Conservation (phyloP, 805 yeast genomes). For the Wickerhamiella shivajii region DNA sequence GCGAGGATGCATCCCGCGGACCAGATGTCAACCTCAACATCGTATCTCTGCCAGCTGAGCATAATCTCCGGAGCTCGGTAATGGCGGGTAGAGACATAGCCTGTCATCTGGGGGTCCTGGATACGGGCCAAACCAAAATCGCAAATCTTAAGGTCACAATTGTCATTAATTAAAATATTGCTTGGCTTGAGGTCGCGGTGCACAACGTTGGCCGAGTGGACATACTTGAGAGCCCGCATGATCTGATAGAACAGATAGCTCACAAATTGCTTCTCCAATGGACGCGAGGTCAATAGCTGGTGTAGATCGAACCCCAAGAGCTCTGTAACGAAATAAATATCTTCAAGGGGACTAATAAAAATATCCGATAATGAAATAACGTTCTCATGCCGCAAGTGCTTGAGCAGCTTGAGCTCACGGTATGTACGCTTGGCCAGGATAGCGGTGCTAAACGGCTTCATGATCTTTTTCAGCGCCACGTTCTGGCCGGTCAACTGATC, state of each 20-base stretch:
- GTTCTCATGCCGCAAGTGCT: slow-evolving; percentile 89
- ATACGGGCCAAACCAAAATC: slow-evolving; percentile 93
- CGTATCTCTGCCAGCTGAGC: slow-evolving; percentile 98
- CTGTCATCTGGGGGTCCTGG: slow-evolving; percentile 98
- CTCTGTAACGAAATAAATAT: slow-evolving; percentile 90
- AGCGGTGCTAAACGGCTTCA: slow-evolving; percentile 93
- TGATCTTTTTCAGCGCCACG: slow-evolving; percentile 93
- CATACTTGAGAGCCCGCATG: slow-evolving; percentile 70
- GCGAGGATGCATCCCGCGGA: slow-evolving; percentile 95
- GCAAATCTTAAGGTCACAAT: slow-evolving; percentile 81
- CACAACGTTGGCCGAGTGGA: slow-evolving; percentile 83
- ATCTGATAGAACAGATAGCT: slow-evolving; percentile 95
- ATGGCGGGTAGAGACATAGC: slow-evolving; percentile 89
- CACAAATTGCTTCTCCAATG: slow-evolving; percentile 88
- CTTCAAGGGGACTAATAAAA: slow-evolving; percentile 87
- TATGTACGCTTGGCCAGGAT: slow-evolving; percentile 93
- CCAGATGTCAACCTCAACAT: slow-evolving; percentile 95
- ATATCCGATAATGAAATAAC: slow-evolving; percentile 86
- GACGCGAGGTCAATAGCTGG: slow-evolving; percentile 77
- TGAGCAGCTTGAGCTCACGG: slow-evolving; percentile 83
- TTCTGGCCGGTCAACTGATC: slow-evolving; percentile 82
- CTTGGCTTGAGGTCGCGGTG: slow-evolving; percentile 77
- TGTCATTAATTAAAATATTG: slow-evolving; percentile 73
- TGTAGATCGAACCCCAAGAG: slow-evolving; percentile 94
- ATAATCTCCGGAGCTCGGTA: slow-evolving; percentile 97